Percentiles rank a stretch among this genome's conserved stretches.
Conservation (phyloP, 352 stramenopile species). For the Phytophthora sansomeana region DNA sequence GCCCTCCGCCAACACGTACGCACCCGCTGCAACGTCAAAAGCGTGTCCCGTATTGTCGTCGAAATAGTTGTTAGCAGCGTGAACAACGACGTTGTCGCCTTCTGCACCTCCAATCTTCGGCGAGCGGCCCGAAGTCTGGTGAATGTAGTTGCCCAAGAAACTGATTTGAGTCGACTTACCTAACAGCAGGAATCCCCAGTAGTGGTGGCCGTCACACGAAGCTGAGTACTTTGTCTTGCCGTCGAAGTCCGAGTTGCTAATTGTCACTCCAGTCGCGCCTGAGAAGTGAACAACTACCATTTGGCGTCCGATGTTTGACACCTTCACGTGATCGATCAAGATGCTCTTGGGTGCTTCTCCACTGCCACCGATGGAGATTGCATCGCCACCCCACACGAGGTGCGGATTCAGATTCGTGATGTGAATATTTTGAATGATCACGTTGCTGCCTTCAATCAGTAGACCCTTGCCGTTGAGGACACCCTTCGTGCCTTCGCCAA, state of each 20-base stretch:
- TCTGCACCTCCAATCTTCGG: slow-evolving; percentile 31
- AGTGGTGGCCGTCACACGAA: slow-evolving; percentile 54
- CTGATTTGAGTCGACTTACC: slow-evolving; percentile 29
- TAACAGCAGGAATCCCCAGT: slow-evolving; percentile 48
- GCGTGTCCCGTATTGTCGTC: slow-evolving; percentile 42
- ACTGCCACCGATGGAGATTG: slow-evolving; percentile 38
- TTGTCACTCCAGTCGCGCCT: slow-evolving; percentile 27
- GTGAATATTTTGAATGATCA: slow-evolving; percentile 63
- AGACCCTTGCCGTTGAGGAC: slow-evolving; percentile 54
- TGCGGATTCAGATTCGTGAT: slow-evolving; percentile 63
- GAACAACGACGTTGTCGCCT: slow-evolving; percentile 24
- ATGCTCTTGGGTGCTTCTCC: slow-evolving; percentile 38
- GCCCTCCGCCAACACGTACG: neutral
- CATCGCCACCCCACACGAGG: slow-evolving; percentile 45
- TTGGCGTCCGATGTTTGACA: slow-evolving; percentile 46
- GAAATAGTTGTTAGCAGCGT: slow-evolving; percentile 57
- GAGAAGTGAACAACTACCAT: slow-evolving; percentile 28
- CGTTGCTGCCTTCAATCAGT: slow-evolving; percentile 44
- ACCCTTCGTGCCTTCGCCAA: slow-evolving; percentile 39
- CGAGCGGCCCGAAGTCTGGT: slow-evolving; percentile 44
- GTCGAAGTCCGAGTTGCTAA: slow-evolving; percentile 60
- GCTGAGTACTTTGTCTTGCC: slow-evolving; percentile 46
- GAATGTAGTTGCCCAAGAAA: slow-evolving; percentile 49
- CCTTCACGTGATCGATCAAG: slow-evolving; percentile 63
- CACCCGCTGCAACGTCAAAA: neutral